These are phyloP conservation scores for Wallacemonas sp. DNA, from an alignment of 208 protist species.

Conservation along the genomic window DNA sequence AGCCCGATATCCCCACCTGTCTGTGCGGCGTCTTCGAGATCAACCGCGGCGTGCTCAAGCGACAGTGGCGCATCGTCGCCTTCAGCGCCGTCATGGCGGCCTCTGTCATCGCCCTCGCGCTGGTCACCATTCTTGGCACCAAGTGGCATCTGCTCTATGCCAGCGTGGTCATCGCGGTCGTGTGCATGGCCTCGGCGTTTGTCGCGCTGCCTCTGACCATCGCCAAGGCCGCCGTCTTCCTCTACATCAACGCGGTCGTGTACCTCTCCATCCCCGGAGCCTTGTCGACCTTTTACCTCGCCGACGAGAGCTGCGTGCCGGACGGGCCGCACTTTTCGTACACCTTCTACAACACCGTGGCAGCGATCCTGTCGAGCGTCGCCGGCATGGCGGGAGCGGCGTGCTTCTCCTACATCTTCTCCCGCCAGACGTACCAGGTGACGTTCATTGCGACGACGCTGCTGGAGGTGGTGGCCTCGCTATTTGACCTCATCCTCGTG, in stretches of 20 bases:
- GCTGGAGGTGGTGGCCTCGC: constrained; percentile 27
- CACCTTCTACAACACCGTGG: constrained; percentile 49
- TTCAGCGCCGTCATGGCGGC: constrained; percentile 36
- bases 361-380: constrained; percentile 24
- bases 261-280: constrained; percentile 51
- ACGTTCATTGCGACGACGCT: constrained; percentile 31
- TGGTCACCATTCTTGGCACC: constrained; percentile 28
- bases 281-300: constrained; percentile 43
- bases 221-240: constrained; percentile 45
- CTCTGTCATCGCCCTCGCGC: constrained; percentile 27
- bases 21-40: constrained; percentile 39
- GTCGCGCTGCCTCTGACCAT: constrained; percentile 35
- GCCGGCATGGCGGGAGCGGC: constrained; percentile 24
- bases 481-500: constrained; percentile 43
- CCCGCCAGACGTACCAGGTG: constrained; percentile 26
- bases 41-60: constrained; percentile 33
- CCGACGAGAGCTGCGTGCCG: constrained; percentile 23
- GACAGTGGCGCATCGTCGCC: constrained; percentile 31
- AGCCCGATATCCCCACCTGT: constrained; percentile 19
- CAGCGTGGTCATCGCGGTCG: constrained; percentile 19
- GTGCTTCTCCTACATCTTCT: constrained; percentile 37
- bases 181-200: constrained; percentile 29
- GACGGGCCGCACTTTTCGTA: constrained; percentile 47
- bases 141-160: constrained; percentile 27
- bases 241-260: constrained; percentile 32